phyloP scores from a whole-genome alignment of 2,329 filamentous ascomycete genomes.

The Curvularia hawaiiensis region DNA sequence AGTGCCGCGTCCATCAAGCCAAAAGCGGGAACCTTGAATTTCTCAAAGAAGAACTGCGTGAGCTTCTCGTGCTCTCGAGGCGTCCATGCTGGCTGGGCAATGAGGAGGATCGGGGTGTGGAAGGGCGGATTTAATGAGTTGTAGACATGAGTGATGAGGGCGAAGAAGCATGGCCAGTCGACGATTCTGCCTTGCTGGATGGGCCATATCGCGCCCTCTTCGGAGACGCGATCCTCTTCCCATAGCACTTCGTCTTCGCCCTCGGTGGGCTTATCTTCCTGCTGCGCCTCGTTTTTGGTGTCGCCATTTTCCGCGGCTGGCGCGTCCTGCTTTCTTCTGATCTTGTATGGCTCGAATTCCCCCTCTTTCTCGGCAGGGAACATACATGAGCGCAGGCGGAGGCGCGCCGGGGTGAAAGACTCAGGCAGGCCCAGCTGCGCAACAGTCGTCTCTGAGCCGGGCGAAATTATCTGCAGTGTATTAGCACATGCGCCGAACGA shows the following conservation, averaged over 20 bases:
- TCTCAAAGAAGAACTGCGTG: constrained; percentile 95
- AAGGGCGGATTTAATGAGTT: constrained; percentile 87
- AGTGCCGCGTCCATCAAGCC: constrained; percentile 88
- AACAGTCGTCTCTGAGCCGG: constrained; percentile 86
- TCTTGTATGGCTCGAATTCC: constrained; percentile 81
- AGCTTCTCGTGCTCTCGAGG: constrained; percentile 84
- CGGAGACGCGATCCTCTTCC: constrained; percentile 86
- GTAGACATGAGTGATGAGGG: constrained; percentile 90
- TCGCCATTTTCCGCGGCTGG: constrained; percentile 37
- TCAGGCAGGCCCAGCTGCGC: constrained; percentile 90
- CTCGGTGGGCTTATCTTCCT: constrained; percentile 41
- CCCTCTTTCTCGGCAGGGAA: constrained; percentile 79
- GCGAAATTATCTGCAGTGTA: constrained; percentile 66
- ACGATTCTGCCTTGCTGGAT: constrained; percentile 80
- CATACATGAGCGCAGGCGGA: constrained; percentile 91
- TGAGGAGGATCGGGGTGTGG: constrained; percentile 90
- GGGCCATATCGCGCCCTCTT: constrained; percentile 89
- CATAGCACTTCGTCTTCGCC: constrained; percentile 68
- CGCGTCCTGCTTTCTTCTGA: constrained; percentile 59
- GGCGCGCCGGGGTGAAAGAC: constrained; percentile 86
- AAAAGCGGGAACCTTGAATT: constrained; percentile 91
- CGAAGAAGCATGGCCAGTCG: constrained; percentile 92
- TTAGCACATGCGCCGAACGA: constrained; percentile 16
- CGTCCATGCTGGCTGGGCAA: constrained; percentile 90
- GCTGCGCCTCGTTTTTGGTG: constrained; percentile 29